These are phyloP conservation scores for Arthrocladium fulminans DNA, from an alignment of 2,329 filamentous ascomycete genomes.

Conservation along the genomic window DNA sequence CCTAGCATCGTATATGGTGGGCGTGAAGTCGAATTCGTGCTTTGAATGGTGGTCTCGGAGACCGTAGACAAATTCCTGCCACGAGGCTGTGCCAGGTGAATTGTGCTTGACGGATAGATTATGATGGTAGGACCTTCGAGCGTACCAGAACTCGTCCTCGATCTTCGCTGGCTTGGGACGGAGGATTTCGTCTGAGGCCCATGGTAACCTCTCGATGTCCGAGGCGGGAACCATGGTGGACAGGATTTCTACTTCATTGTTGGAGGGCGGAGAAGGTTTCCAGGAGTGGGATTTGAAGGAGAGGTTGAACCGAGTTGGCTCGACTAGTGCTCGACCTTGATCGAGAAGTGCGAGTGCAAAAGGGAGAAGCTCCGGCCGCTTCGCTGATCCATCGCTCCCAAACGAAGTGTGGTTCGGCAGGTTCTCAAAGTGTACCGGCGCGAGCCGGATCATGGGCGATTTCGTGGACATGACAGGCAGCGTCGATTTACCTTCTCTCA, in stretches of 20 bases:
- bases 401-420: slow-evolving; percentile 19
- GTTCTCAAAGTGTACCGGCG: slow-evolving; percentile 16
- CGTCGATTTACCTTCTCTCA: neutral
- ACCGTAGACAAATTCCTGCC: slow-evolving; percentile 31
- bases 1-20: slow-evolving; percentile 26
- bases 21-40: slow-evolving; percentile 36
- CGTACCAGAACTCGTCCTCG: slow-evolving; percentile 32
- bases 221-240: slow-evolving; percentile 12
- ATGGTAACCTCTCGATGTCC: slow-evolving; percentile 13
- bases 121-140: slow-evolving; percentile 32
- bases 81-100: slow-evolving; percentile 30
- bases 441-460: slow-evolving; percentile 16
- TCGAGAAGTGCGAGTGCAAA: slow-evolving; percentile 19
- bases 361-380: slow-evolving; percentile 12
- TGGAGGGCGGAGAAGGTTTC: slow-evolving; percentile 17
- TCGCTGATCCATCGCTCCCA: slow-evolving; percentile 4
- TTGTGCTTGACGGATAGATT: slow-evolving; percentile 14
- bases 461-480: neutral
- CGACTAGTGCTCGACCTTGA: slow-evolving; percentile 19
- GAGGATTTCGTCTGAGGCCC: slow-evolving; percentile 6
- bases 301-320: slow-evolving; percentile 13
- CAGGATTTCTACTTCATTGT: slow-evolving; percentile 18
- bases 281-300: slow-evolving; percentile 18
- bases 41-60: slow-evolving; percentile 31
- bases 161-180: slow-evolving; percentile 13